Conservation (phyloP, 257 asterid genomes). For the Primulina tabacum region DNA sequence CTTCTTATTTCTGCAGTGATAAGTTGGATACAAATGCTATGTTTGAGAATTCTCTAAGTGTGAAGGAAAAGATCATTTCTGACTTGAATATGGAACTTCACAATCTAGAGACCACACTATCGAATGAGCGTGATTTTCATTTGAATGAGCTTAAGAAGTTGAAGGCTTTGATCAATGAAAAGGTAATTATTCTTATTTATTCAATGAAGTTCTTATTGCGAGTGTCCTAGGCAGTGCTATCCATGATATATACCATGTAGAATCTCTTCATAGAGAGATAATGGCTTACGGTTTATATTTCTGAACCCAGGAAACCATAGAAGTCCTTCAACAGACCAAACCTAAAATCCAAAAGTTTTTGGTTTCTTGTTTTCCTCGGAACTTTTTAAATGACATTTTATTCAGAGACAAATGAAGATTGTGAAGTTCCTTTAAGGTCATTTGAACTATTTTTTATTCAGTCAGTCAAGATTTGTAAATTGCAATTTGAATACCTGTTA, state of each 20-base stretch:
- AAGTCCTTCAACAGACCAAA: background rate
- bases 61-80: constrained; percentile 90
- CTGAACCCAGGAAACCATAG: background rate
- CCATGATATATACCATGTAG: background rate
- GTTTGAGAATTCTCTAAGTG: constrained; percentile 85
- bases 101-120: constrained; percentile 73
- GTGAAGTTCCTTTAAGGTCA: constrained; percentile 5
- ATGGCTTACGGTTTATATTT: background rate
- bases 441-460: background rate
- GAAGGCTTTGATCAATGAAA: constrained; percentile 69
- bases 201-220: background rate
- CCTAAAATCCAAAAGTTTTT: background rate
- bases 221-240: background rate
- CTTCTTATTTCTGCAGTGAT: constrained; percentile 56
- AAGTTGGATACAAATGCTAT: constrained; percentile 59
- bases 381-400: background rate
- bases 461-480: background rate
- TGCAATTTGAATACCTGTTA: background rate
- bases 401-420: background rate
- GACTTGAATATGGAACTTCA: constrained; percentile 92
- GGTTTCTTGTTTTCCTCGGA: background rate
- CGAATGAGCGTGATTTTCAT: constrained; percentile 77
- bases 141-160: constrained; percentile 82
- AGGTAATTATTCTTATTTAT: constrained; percentile 42
- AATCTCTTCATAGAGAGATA: background rate